These are phyloP conservation scores for Ustilago esculenta DNA, from an alignment of 1,284 basidiomycete species.

Conservation along the genomic window DNA sequence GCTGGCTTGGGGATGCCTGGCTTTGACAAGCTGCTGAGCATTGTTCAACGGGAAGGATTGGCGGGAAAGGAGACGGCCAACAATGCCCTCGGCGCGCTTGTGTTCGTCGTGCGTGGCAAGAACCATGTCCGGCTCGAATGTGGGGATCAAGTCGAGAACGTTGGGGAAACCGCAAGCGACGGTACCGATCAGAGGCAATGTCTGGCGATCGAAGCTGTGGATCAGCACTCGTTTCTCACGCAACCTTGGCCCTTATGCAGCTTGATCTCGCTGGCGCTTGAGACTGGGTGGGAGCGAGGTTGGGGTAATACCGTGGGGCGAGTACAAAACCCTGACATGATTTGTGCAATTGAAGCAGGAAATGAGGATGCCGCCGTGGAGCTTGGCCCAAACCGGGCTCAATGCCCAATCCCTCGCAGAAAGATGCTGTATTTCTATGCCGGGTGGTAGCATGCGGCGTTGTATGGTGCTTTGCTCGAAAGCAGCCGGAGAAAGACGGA, in stretches of 20 bases:
- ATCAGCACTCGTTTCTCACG: constrained; percentile 13
- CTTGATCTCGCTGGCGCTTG: too few species aligned
- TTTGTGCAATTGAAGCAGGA: background rate
- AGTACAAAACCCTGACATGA: constrained; percentile 21
- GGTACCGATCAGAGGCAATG: constrained; percentile 30
- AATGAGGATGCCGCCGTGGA: constrained; percentile 35
- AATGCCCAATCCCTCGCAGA: constrained; percentile 36
- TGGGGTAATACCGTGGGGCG: constrained; percentile 38
- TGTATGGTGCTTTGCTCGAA: constrained; percentile 14
- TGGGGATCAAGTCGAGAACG: constrained; percentile 18
- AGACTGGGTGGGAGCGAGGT: constrained; percentile 15
- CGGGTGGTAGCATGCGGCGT: too few species aligned
- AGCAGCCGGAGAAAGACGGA: constrained; percentile 15
- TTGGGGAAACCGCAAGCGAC: constrained; percentile 41
- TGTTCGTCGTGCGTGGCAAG: constrained; percentile 45
- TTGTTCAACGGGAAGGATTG: constrained; percentile 3
- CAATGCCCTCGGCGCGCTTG: constrained; percentile 31
- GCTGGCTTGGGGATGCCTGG: background rate
- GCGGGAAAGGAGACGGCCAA: constrained; percentile 20
- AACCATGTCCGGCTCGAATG: constrained; percentile 13
- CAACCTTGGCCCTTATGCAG: too few species aligned
- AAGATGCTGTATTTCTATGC: background rate
- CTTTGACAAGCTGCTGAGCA: constrained; percentile 1
- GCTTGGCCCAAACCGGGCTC: constrained; percentile 30
- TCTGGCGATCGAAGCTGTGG: constrained; percentile 45